Conservation (phyloP, 2,329 filamentous ascomycete species). For the Geosmithia morbida region DNA sequence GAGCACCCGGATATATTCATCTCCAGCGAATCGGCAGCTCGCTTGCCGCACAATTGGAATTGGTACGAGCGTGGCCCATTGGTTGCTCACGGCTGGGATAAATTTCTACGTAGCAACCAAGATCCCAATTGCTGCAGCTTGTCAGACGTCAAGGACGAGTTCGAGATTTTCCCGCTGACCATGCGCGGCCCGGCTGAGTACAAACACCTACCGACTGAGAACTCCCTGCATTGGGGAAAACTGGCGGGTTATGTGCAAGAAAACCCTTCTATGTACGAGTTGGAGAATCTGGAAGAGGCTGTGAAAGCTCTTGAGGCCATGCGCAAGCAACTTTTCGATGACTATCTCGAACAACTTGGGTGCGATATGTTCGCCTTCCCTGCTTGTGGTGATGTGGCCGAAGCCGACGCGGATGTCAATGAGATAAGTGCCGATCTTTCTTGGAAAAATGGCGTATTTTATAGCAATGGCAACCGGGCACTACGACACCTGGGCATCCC, state of each 20-base stretch:
- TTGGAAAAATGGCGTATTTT: slow-evolving; percentile 19
- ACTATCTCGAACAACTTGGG: slow-evolving; percentile 27
- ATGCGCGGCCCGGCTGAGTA: slow-evolving; percentile 8
- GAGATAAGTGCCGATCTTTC: slow-evolving; percentile 5
- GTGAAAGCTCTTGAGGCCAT: slow-evolving; percentile 29
- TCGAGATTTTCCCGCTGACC: slow-evolving; percentile 18
- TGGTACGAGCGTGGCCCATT: slow-evolving; percentile 10
- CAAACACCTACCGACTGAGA: slow-evolving; percentile 4
- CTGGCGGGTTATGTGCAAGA: slow-evolving; percentile 5
- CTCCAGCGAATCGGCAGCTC: slow-evolving; percentile 14
- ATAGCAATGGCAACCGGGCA: slow-evolving; percentile 7
- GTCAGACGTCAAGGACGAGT: slow-evolving; percentile 18
- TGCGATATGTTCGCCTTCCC: slow-evolving; percentile 34
- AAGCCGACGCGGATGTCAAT: slow-evolving; percentile 28
- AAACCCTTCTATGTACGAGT: slow-evolving; percentile 18
- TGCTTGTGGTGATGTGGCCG: slow-evolving; percentile 31
- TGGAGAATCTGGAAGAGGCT: slow-evolving; percentile 24
- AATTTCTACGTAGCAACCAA: slow-evolving; percentile 15
- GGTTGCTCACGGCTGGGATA: slow-evolving; percentile 8
- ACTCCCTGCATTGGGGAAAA: slow-evolving; percentile 8
- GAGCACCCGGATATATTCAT: slow-evolving; percentile 24
- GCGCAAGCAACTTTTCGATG: slow-evolving; percentile 32
- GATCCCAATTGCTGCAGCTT: slow-evolving; percentile 21
- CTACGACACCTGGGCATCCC: slow-evolving; percentile 13
- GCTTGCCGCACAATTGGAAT: slow-evolving; percentile 28